Percentiles rank a stretch among this genome's conserved stretches.
Conservation (phyloP, 2,329 filamentous ascomycete genomes). For the Fusarium protoensiforme region DNA sequence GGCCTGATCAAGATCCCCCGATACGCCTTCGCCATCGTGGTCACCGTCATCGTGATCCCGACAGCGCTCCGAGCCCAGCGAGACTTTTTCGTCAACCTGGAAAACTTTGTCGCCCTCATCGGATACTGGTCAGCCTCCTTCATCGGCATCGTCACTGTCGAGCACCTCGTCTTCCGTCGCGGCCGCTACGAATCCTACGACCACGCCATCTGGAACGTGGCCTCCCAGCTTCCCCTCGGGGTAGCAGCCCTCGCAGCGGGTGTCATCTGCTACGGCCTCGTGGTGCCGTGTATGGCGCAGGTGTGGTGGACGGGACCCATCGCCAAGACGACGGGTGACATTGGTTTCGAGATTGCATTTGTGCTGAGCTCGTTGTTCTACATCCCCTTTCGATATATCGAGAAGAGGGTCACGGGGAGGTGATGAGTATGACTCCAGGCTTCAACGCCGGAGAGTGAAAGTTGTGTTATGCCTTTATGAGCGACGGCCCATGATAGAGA, state of each 20-base stretch:
- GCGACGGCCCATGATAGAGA: not conserved
- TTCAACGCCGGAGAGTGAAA: constrained; percentile 10
- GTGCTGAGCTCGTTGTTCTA: constrained; percentile 60
- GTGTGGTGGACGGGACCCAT: constrained; percentile 72
- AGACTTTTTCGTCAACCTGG: constrained; percentile 67
- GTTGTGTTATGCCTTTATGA: constrained; percentile 8
- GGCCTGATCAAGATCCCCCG: constrained; percentile 66
- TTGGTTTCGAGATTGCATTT: constrained; percentile 74
- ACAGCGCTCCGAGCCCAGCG: constrained; percentile 65
- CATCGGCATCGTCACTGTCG: constrained; percentile 59
- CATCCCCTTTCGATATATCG: constrained; percentile 58
- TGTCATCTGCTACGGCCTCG: constrained; percentile 59
- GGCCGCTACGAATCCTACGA: constrained; percentile 58
- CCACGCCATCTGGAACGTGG: constrained; percentile 59
- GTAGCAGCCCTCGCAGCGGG: constrained; percentile 59
- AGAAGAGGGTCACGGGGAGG: constrained; percentile 50
- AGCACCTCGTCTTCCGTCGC: constrained; percentile 61
- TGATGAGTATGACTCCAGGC: constrained; percentile 14
- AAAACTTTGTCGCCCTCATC: constrained; percentile 67
- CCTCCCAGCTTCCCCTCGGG: constrained; percentile 57
- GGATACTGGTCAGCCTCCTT: constrained; percentile 70
- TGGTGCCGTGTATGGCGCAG: constrained; percentile 70
- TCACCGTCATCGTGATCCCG: constrained; percentile 69
- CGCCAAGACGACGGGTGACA: constrained; percentile 69
- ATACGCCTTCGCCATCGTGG: constrained; percentile 66